Percentiles rank a stretch among this genome's conserved stretches.
Conservation (phyloP, 2,329 filamentous ascomycete genomes). For the Pseudocercospora fijiensis region DNA sequence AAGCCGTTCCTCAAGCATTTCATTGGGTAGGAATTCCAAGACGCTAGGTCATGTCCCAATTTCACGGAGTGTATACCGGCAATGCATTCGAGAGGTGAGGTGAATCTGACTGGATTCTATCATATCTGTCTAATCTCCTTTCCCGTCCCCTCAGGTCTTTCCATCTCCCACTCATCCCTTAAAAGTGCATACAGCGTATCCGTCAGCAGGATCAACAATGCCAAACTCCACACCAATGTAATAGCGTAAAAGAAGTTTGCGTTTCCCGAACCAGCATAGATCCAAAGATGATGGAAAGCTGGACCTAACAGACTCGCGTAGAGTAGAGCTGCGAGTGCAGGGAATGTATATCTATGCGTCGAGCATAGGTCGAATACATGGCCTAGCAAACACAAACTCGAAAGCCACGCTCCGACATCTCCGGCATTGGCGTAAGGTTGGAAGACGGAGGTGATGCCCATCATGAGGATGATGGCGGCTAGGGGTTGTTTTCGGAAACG, state of each 20-base stretch:
- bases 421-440: conserved; percentile 95
- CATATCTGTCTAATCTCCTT: conserved; percentile 79
- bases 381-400: conserved; percentile 78
- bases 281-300: conserved; percentile 96
- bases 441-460: conserved; percentile 91
- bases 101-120: not conserved
- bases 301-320: conserved; percentile 89
- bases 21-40: not conserved
- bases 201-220: conserved; percentile 79
- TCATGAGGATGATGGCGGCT: conserved; percentile 77
- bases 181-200: conserved; percentile 86
- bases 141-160: conserved; percentile 83
- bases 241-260: conserved; percentile 99
- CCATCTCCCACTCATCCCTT: conserved; percentile 89
- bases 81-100: not conserved
- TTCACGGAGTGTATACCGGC: not conserved
- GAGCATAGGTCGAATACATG: conserved; percentile 86
- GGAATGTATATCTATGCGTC: conserved; percentile 73
- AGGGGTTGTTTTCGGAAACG: conserved; percentile 82
- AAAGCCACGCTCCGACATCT: conserved; percentile 83
- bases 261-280: conserved; percentile 95
- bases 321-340: conserved; percentile 76
- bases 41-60: not conserved
- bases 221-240: conserved; percentile 95
- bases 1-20: not conserved